Percentiles rank a stretch among this genome's conserved stretches.
Conservation (phyloP, 2,329 filamentous ascomycete species). For the Leptographium flavum region DNA sequence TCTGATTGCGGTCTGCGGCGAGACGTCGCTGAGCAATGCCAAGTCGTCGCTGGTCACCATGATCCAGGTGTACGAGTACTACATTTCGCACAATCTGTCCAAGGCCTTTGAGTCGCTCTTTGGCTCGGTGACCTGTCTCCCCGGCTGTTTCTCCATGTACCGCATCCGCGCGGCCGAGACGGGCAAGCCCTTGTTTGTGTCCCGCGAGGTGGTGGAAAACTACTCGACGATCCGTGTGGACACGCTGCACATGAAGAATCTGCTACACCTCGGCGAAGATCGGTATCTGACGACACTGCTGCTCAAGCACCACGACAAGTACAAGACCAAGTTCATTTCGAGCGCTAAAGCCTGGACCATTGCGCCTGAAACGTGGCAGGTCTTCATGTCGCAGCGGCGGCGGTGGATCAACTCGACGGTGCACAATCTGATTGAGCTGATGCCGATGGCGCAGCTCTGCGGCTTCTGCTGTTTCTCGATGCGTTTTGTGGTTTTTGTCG, state of each 20-base stretch:
- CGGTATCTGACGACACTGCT: constrained; percentile 91
- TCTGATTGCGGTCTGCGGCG: constrained; percentile 87
- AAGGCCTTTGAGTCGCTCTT: constrained; percentile 98
- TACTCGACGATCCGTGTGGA: constrained; percentile 93
- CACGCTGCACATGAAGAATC: constrained; percentile 96
- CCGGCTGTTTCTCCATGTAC: constrained; percentile 99
- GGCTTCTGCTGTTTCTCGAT: constrained; percentile 99
- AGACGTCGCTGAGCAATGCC: constrained; percentile 84
- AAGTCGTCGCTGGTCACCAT: constrained; percentile 92
- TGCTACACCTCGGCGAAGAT: constrained; percentile 93
- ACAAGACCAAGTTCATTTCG: constrained; percentile 97
- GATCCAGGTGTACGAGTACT: constrained; percentile 99
- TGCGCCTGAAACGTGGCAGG: constrained; percentile 81
- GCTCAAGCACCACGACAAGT: constrained; percentile 80
- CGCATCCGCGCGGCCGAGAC: constrained; percentile 87
- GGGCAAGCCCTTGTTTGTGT: constrained; percentile 93
- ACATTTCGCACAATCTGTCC: constrained; percentile 90
- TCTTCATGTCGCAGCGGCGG: constrained; percentile 96
- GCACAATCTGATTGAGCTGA: constrained; percentile 92
- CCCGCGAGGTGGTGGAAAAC: constrained; percentile 72
- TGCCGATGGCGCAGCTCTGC: constrained; percentile 84
- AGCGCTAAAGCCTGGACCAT: constrained; percentile 91
- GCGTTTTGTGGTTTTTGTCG: constrained; percentile 93
- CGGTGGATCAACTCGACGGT: constrained; percentile 99
- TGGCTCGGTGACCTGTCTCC: constrained; percentile 92